These are phyloP conservation scores for Camellia granthamiana DNA, from an alignment of 148 eudicot species.

Conservation along the genomic window DNA sequence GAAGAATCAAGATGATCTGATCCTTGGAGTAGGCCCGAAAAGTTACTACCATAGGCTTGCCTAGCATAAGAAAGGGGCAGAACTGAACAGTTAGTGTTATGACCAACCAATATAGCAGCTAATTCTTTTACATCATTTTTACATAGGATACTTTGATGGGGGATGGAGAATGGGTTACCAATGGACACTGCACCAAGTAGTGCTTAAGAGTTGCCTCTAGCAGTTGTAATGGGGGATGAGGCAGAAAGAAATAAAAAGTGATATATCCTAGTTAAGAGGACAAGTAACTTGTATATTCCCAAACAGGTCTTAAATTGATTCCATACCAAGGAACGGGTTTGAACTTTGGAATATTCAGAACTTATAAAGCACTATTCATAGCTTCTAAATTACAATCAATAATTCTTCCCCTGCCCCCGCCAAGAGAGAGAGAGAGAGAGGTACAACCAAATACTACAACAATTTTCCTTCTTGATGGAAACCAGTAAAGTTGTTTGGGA, in stretches of 20 bases:
- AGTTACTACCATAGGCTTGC: slow-evolving; percentile 77
- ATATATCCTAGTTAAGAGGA: too few relatives aligned
- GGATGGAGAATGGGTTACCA: neutral
- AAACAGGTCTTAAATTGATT: neutral
- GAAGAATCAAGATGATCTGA: slow-evolving; percentile 75
- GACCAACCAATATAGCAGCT: neutral
- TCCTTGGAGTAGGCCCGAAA: slow-evolving; percentile 92
- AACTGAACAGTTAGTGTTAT: slow-evolving; percentile 6
- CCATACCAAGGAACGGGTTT: neutral
- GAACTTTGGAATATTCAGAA: neutral
- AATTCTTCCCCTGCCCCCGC: too few relatives aligned
- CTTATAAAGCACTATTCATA: too few relatives aligned
- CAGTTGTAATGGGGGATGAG: too few relatives aligned
- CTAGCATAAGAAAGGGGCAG: slow-evolving; percentile 39
- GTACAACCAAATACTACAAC: too few relatives aligned
- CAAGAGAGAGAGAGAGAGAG: too few relatives aligned
- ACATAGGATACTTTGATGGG: neutral
- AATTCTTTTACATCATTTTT: neutral
- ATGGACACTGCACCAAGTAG: too few relatives aligned
- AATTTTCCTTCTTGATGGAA: too few relatives aligned
- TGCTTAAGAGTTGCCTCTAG: too few relatives aligned
- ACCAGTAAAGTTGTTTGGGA: neutral
- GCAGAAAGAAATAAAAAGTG: too few relatives aligned
- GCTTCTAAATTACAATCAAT: too few relatives aligned
- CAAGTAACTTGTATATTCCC: too few relatives aligned